Evolutionary conservation across 2,329 filamentous ascomycete species (phyloP).

Genomic region (Phoma sp.): DNA sequence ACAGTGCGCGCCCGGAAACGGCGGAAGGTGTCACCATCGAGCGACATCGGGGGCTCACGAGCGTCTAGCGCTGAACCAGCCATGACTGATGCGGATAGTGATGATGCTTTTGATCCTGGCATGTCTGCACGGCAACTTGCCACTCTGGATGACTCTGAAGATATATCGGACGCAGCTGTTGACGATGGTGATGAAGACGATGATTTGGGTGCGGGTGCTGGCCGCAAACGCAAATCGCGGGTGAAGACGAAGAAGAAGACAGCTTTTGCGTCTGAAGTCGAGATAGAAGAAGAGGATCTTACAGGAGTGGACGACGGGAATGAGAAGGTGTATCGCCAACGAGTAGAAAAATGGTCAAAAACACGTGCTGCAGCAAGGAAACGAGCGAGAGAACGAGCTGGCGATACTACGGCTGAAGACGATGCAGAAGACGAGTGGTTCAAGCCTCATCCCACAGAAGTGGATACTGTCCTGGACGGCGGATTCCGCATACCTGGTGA

Average conservation of each 20-base stretch:
- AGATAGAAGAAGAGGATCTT: conserved; percentile 59
- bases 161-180: conserved; percentile 41
- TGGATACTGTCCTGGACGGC: conserved; percentile 77
- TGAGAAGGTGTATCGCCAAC: conserved; percentile 77
- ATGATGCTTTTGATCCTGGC: conserved; percentile 52
- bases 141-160: conserved; percentile 49
- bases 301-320: conserved; percentile 85
- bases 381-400: conserved; percentile 50
- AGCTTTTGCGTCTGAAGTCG: conserved; percentile 28
- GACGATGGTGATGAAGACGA: conserved; percentile 49
- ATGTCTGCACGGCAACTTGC: conserved; percentile 51
- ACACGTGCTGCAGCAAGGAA: conserved; percentile 67
- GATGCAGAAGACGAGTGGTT: conserved; percentile 73
- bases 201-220: conserved; percentile 31
- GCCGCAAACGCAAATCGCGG: conserved; percentile 49
- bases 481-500: conserved; percentile 87
- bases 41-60: conserved; percentile 20
- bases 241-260: conserved; percentile 37
- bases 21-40: conserved; percentile 35
- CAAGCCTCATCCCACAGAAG: conserved; percentile 81
- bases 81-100: conserved; percentile 45
- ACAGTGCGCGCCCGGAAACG: conserved; percentile 50
- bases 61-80: conserved; percentile 28
- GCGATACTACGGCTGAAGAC: conserved; percentile 35
- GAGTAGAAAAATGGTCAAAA: conserved; percentile 78